phyloP scores from a whole-genome alignment of 1,284 basidiomycete genomes.

The Neotropicomus parvogracilis region DNA sequence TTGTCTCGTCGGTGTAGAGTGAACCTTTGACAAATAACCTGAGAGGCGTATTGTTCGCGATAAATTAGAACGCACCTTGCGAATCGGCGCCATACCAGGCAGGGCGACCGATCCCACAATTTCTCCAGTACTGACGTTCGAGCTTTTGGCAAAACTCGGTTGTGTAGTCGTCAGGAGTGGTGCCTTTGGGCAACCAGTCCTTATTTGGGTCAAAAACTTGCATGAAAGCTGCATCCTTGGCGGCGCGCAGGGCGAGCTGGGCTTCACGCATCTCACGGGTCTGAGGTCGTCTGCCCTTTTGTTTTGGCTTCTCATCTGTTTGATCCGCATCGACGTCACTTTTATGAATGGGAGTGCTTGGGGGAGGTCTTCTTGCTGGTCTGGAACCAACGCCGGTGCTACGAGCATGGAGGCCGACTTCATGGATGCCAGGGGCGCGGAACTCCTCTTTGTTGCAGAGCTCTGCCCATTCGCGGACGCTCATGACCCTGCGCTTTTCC shows the following conservation, averaged over 20 bases:
- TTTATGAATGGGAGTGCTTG: constrained; percentile 16
- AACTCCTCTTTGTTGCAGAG: constrained; percentile 71
- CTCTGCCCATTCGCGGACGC: constrained; percentile 83
- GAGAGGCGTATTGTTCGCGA: background rate
- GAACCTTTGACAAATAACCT: constrained; percentile 52
- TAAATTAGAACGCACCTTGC: constrained; percentile 52
- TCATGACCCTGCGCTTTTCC: constrained; percentile 80
- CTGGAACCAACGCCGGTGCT: constrained; percentile 36
- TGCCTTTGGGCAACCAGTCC: constrained; percentile 78
- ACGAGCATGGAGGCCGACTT: constrained; percentile 57
- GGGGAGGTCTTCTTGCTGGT: constrained; percentile 13
- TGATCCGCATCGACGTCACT: constrained; percentile 12
- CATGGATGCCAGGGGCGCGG: constrained; percentile 65
- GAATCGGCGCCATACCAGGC: constrained; percentile 98
- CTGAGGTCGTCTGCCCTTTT: constrained; percentile 44
- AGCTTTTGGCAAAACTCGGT: constrained; percentile 83
- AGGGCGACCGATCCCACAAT: constrained; percentile 81
- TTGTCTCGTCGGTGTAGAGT: constrained; percentile 79
- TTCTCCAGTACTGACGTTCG: constrained; percentile 91
- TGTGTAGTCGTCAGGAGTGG: constrained; percentile 72
- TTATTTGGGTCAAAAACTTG: constrained; percentile 63
- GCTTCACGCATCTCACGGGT: constrained; percentile 53
- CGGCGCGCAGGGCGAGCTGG: constrained; percentile 48
- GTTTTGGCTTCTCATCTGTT: constrained; percentile 37
- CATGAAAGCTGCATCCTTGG: constrained; percentile 62